Base-by-base conservation (phyloP, 2,329 filamentous ascomycete species). In the Hymenoscyphus albidus region DNA sequence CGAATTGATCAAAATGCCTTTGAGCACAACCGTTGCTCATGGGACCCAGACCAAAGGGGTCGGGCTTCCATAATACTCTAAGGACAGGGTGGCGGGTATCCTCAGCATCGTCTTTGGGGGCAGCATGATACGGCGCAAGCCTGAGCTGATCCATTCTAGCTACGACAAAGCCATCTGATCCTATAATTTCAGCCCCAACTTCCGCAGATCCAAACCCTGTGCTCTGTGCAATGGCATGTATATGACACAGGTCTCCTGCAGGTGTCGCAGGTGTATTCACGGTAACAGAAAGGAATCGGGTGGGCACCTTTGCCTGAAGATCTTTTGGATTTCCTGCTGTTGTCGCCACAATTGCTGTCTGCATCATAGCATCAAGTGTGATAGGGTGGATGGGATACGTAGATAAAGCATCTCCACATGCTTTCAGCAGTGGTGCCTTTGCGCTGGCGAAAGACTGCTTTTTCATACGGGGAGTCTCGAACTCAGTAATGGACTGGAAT, bases 361-460 rank as follows among this genome's bases (percentile, higher is more conserved):
- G 84, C 35, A 87, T 79, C 74, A 86, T 80, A 1, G 81, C 76
- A 68, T 87, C 84, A 18, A 87, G 76, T 0, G 83, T 85, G 3
- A 82, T 79, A 16, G 42, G 42, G 16, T 48, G 42, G 42, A 48
- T 48, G 0, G 42, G 42, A 48, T 48, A 48, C n/a, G 18, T n/a
- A n/a, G 42, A 48, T n/a, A 22, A 48, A n/a, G 18, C 42, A 22
- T 48, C 42, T 7, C 42, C 42, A 14, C 16, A 48, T n/a, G 18
- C 16, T 48, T 16, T 48, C 10, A 48, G 42, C 18, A 48, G 42
- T 2, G 42, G 42, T 48, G 42, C 42, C 6, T 18, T 48, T 7
- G 42, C 18, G 42, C 42, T 48, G 42, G 16, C n/a, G 18, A 48
- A 48, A 7, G 42, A 48, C 9, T 16, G 16, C 2, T 16, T n/a